These are phyloP conservation scores for Exserohilum rostratum DNA, from an alignment of 2,329 filamentous ascomycete species.

Conservation along the genomic window DNA sequence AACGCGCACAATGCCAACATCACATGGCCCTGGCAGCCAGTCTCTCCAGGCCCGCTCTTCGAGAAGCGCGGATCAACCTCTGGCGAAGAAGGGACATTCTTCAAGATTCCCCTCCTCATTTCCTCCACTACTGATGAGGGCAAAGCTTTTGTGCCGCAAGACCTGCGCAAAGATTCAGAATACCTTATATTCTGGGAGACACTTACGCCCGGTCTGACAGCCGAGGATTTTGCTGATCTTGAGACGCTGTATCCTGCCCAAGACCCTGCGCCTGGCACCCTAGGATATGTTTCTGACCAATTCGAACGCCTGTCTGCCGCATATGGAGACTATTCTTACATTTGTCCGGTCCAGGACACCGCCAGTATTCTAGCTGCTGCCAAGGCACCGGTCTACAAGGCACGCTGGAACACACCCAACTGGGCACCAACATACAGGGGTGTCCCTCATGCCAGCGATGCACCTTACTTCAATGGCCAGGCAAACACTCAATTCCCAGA, in stretches of 20 bases:
- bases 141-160: constrained; percentile 36
- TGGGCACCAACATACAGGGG: constrained; percentile 31
- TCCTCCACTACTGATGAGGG: constrained; percentile 48
- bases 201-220: constrained; percentile 37
- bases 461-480: constrained; percentile 40
- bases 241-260: constrained; percentile 39
- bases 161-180: constrained; percentile 46
- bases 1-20: constrained; percentile 48
- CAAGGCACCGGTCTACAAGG: constrained; percentile 41
- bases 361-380: constrained; percentile 31
- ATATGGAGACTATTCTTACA: constrained; percentile 46
- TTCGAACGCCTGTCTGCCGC: constrained; percentile 55
- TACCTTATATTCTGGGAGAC: constrained; percentile 42
- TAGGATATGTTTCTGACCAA: constrained; percentile 51
- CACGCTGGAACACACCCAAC: constrained; percentile 46
- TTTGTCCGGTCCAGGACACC: constrained; percentile 45
- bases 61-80: constrained; percentile 55
- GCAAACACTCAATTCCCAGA: constrained; percentile 35
- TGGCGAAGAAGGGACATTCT: constrained; percentile 44
- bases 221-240: constrained; percentile 37
- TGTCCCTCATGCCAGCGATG: constrained; percentile 43
- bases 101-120: constrained; percentile 41
- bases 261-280: constrained; percentile 13
- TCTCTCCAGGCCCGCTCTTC: constrained; percentile 53
- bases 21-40: constrained; percentile 59